Evolutionary conservation across 1,139 yeast species (phyloP), one percentile per base, ranked within the genome.

Genomic region (Protomyces gravidus): DNA sequence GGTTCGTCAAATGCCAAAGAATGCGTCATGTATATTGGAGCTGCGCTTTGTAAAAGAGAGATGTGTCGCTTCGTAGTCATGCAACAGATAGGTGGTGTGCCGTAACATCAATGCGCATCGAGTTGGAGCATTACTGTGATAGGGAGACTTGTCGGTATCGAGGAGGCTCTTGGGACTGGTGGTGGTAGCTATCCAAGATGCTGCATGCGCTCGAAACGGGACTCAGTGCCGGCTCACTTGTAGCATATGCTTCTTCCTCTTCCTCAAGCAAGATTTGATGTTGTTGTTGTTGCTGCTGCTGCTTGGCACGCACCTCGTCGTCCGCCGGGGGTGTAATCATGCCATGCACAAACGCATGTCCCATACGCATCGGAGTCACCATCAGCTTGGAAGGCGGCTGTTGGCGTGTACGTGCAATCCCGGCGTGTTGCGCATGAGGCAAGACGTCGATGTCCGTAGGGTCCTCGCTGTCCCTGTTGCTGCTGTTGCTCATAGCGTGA

Each of bases 311-410:
- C 45, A 32, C 51, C 28, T 53, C 58, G 23, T 30, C 30, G 27
- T 53, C 58, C 51, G 48, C 47, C 32, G 58, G 58, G 46, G 58
- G 58, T 25, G 58, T 53, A 53, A 53, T 53, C 58, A 53, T 53
- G 51, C 58, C 58, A 42, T 45, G 58, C 21, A 51, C 36, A 51
- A 46, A 53, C 26, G 33, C 51, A 49, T 46, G 58, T 25, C 51
- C 47, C 39, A 26, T 46, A 28, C 58, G 58, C 32, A 53, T 50
- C 46, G 58, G 58, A 36, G 58, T 52, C 50, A 52, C 49, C 25
- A 23, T 45, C 39, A 36, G 27, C 17, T 33, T 39, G 36, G 45
- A 21, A 15, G 58, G 51, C 17, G 36, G 50, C 27, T 45, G 49
- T 23, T 23, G 51, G 45, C 58, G 58, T 39, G 40, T 23, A 27